Evolutionary conservation across 805 yeast genomes (phyloP).

Genomic region (Suhomyces faveliae): DNA sequence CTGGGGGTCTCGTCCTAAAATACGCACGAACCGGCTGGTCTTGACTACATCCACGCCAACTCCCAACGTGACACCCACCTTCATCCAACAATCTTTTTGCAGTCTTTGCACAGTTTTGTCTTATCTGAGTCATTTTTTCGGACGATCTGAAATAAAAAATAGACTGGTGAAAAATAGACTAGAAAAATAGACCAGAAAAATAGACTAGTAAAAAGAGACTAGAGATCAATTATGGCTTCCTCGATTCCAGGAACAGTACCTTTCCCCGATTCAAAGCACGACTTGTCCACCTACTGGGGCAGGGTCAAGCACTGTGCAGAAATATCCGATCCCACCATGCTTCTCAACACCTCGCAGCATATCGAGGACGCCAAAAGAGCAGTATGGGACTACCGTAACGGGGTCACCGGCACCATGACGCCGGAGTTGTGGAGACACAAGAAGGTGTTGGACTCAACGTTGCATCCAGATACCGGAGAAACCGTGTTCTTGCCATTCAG

Average conservation of each 20-base stretch:
- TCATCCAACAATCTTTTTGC: not conserved
- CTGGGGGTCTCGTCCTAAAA: conserved; percentile 35
- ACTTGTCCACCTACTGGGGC: conserved; percentile 83
- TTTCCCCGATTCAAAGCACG: conserved; percentile 78
- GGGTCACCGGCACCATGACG: conserved; percentile 60
- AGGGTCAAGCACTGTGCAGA: conserved; percentile 93
- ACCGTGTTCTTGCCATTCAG: conserved; percentile 91
- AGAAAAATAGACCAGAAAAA: not conserved
- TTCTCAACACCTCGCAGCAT: conserved; percentile 65
- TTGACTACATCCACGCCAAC: conserved; percentile 59
- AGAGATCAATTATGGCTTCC: conserved; percentile 70
- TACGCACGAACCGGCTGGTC: conserved; percentile 43
- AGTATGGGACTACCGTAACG: conserved; percentile 72
- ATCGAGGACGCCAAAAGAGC: conserved; percentile 62
- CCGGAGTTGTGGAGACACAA: conserved; percentile 90
- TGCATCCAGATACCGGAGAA: conserved; percentile 96
- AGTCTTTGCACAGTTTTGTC: too few relatives aligned
- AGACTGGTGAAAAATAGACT: not conserved
- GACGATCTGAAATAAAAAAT: too few relatives aligned
- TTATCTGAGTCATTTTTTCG: not conserved
- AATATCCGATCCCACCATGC: conserved; percentile 88
- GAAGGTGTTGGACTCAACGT: conserved; percentile 81
- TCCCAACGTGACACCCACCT: conserved; percentile 24
- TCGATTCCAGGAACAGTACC: conserved; percentile 79
- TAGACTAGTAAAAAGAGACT: not conserved